Evolutionary conservation across 257 asterid genomes (phyloP), one percentile per base, ranked within the genome.

Genomic region (Primulina huaijiensis): DNA sequence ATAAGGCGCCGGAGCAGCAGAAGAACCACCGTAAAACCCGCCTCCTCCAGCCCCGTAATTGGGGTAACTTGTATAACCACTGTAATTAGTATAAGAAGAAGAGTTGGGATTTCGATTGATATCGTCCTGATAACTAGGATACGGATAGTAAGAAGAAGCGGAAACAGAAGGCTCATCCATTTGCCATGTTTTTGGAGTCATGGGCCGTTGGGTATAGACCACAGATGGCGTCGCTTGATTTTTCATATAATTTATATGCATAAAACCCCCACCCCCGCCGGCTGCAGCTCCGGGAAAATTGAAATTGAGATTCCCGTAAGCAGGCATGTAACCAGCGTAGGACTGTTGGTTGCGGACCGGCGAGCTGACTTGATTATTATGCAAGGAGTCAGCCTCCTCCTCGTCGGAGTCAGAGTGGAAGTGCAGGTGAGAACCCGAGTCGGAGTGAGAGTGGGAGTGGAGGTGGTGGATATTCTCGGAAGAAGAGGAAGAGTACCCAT

Each of bases 341-440:
- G 30, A 66, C 6, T 23, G 66, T 55, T 78, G 87, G 31, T 72
- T 82, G 62, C 74, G 74, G 64, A 73, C 67, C 69, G 89, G 83
- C 8, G 78, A 64, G 61, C 80, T 55, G 68, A 70, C 71, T 3
- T 71, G 79, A 64, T 71, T 77, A 65, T 78, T 86, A 76, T 81
- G 96, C 69, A 86, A 73, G 29, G 91, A 78, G 14, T 82, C 92
- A 1, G 82, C 82, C 4, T 82, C 85, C 1, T 77, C 89, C 1
- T 83, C 97, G 0, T 78, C 90, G 19, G 83, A 76, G 34, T 78
- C 97, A 6, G 95, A 82, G 76, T 80, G 92, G 69, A 88, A 85
- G 79, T 85, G 82, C 27, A 91, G 88, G 75, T 91, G 99, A 33
- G 99, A 91, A 58, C 90, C 96, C 71, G 95, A 85, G 66, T 84